Evolutionary conservation across 257 asterid genomes (phyloP), one percentile per base, ranked within the genome.

Genomic region (Oldenlandia corymbosa): DNA sequence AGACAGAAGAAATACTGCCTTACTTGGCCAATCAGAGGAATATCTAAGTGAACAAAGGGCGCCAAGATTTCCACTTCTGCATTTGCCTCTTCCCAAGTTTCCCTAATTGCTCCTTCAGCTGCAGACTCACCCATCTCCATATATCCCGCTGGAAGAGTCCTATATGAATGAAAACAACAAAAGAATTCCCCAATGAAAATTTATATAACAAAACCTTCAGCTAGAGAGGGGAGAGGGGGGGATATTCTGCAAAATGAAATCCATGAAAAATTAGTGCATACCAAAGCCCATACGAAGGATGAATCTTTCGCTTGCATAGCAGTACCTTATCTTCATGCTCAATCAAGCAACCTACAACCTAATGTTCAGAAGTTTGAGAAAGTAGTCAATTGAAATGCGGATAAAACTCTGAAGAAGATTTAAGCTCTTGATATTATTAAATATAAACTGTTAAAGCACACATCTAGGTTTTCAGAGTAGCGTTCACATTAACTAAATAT

Each of bases 81-180:
- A 74, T 80, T 83, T 62, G 98, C 95, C 79, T 92, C 98, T 73
- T 92, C 98, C 87, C 85, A 75, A n/a, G 98, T 92, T 78, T 92
- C 98, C 69, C 98, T 73, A 64, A 60, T 78, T 62, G 98, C 98
- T 31, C 98, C 98, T 69, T 88, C 97, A 17, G 85, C 73, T 32
- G 99, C 87, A 49, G 99, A 87, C 67, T 89, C 99, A 10, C 97
- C 99, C 30, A 92, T 84, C 84, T 92, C 99, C 96, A 92, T 76
- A 81, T 76, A 92, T 68, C 99, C 99, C 68, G 97, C 99, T 27
- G 99, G 99, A 71, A 92, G 96, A 4, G 97, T 89, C 97, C 99
- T 89, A 51, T 30, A 37, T n/a, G 49, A 71, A 57, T 37, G 60
- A 62, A 52, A 52, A 24, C 41, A 18, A 12, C 58, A 55, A 64